Conservation (phyloP, 2,329 filamentous ascomycete species). For the Fusarium circinatum region DNA sequence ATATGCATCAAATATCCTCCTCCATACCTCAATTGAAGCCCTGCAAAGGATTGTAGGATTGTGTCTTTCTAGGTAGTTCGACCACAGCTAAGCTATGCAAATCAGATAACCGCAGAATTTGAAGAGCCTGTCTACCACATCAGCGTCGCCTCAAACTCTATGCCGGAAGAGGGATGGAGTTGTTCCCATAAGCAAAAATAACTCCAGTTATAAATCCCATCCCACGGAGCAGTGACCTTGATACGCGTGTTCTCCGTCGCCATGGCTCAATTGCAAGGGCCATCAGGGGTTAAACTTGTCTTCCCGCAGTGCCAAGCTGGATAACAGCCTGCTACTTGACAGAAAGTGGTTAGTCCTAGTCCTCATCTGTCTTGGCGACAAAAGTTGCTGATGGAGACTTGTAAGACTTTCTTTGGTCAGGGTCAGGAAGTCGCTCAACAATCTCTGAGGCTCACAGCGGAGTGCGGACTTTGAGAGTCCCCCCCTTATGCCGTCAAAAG, state of each 20-base stretch:
- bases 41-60: neutral
- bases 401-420: neutral
- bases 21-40: neutral
- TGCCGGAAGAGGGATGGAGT: neutral
- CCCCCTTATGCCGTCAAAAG: neutral
- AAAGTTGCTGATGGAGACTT: constrained; percentile 9
- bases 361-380: constrained; percentile 10
- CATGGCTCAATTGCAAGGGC: constrained; percentile 24
- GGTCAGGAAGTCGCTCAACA: constrained; percentile 1
- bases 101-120: neutral
- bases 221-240: constrained; percentile 8
- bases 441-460: neutral
- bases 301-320: constrained; percentile 29
- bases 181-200: constrained; percentile 3
- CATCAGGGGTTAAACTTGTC: constrained; percentile 30
- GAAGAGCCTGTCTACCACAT: neutral
- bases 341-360: constrained; percentile 14
- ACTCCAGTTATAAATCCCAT: constrained; percentile 18
- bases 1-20: neutral
- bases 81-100: neutral
- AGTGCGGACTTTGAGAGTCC: neutral
- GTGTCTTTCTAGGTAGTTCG: neutral
- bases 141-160: neutral
- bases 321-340: constrained; percentile 21
- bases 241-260: constrained; percentile 25